phyloP scores from a whole-genome alignment of 1,284 basidiomycete genomes.

The Flammula alnicola region DNA sequence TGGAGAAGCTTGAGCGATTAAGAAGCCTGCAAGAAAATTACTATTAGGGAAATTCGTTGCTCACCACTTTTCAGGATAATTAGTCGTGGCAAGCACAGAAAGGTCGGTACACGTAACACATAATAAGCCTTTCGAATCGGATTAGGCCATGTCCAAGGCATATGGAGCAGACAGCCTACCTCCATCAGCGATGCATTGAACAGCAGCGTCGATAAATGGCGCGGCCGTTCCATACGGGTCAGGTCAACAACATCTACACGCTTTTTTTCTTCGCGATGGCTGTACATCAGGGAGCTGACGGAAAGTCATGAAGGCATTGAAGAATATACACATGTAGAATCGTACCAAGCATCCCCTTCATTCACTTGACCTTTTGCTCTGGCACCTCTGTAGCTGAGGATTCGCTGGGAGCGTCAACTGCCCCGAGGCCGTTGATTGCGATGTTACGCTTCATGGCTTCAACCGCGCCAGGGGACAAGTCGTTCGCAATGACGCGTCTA shows the following conservation, averaged over 20 bases:
- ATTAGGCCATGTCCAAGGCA: neutral
- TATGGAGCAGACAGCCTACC: conserved; percentile 46
- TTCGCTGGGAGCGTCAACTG: conserved; percentile 26
- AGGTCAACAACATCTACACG: conserved; percentile 95
- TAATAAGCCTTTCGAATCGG: conserved; percentile 67
- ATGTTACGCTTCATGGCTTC: conserved; percentile 91
- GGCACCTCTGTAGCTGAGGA: conserved; percentile 15
- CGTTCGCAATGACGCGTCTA: conserved; percentile 93
- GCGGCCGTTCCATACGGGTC: conserved; percentile 97
- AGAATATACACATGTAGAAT: conserved; percentile 1
- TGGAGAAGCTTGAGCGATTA: conserved; percentile 94
- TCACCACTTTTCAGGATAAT: conserved; percentile 97
- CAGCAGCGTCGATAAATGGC: conserved; percentile 95
- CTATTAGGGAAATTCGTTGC: conserved; percentile 13
- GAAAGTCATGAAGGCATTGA: conserved; percentile 7
- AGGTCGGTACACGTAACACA: conserved; percentile 98
- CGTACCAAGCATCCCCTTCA: conserved; percentile 92
- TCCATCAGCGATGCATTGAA: conserved; percentile 89
- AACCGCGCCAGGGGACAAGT: conserved; percentile 84
- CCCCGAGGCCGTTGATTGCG: conserved; percentile 83
- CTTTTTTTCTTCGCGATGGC: conserved; percentile 73
- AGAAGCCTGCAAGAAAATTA: neutral
- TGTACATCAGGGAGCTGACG: conserved; percentile 86
- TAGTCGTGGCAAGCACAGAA: conserved; percentile 90
- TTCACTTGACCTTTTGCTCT: conserved; percentile 77